Base-by-base conservation (phyloP, 2,329 filamentous ascomycete genomes). In the Akanthomyces lecanii region DNA sequence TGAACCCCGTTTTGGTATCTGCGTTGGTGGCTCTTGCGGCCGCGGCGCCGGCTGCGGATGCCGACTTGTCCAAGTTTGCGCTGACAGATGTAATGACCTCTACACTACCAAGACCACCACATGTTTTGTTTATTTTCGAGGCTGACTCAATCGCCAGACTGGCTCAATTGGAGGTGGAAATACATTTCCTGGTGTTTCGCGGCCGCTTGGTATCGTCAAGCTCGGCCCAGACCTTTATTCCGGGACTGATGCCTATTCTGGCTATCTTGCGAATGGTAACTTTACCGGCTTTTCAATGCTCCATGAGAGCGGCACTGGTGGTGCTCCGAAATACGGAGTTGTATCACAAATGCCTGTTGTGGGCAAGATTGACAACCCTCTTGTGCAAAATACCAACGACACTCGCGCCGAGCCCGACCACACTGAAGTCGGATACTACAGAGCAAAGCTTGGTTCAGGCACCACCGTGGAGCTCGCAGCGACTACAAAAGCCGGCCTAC, bases 241-340 rank as follows among this genome's bases (percentile, higher is more conserved):
- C 14, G 80, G 79, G 14, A 74, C 73, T 11, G 82, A 84, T 66
- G 76, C 77, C 25, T 85, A 85, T 67, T 84, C 81, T 2, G 82
- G 82, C 18, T 85, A 83, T 64, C 75, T 78, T 53, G 69, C 77
- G 0, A 72, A 72, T 33, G 84, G 84, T 3, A 78, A 81, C 38
- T 82, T 87, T 66, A 83, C 80, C 2, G 85, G 83, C 21, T 87
- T 87, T 71, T 84, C 81, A 63, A 78, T 88, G 81, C 83, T 88
- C 68, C 86, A 89, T 66, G 85, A 88, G 69, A 84, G 82, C 65
- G 86, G 87, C 3, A 90, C 87, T 0, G 88, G 88, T 8, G 88
- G 88, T 1, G 85, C 85, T 1, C 86, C 88, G 1, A 90, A 89
- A 71, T 90, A 90, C 65, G 88, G 88, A 5, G 85, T 88, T 1